Conservation (phyloP, 2,329 filamentous ascomycete species). For the Meredithiella fracta region DNA sequence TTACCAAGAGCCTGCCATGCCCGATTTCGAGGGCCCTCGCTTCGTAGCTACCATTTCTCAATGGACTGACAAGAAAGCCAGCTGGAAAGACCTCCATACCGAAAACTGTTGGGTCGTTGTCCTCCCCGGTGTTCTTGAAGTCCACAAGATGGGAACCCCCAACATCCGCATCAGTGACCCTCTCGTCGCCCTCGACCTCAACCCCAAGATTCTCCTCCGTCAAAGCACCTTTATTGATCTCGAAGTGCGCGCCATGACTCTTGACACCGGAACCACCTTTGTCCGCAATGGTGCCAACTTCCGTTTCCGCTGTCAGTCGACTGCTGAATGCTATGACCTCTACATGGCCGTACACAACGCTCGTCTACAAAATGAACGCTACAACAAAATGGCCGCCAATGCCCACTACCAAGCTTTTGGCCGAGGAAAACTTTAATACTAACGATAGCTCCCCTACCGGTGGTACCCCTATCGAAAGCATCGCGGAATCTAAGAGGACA, state of each 20-base stretch:
- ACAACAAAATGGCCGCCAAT: constrained; percentile 50
- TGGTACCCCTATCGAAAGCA: neutral
- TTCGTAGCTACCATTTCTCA: constrained; percentile 41
- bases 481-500: constrained; percentile 19
- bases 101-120: constrained; percentile 39
- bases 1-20: constrained; percentile 12
- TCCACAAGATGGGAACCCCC: constrained; percentile 27
- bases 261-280: constrained; percentile 51
- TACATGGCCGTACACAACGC: constrained; percentile 79
- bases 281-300: constrained; percentile 53
- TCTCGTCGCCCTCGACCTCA: constrained; percentile 63
- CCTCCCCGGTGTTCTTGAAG: constrained; percentile 42
- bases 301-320: constrained; percentile 70
- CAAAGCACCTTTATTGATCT: constrained; percentile 87
- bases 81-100: constrained; percentile 41
- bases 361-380: constrained; percentile 83
- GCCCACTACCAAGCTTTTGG: constrained; percentile 58
- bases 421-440: constrained; percentile 27
- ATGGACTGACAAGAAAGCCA: constrained; percentile 43
- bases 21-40: constrained; percentile 27
- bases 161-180: constrained; percentile 26
- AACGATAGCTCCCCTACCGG: constrained; percentile 20
- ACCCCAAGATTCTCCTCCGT: constrained; percentile 75
- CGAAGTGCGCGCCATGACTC: constrained; percentile 77
- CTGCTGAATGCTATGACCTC: constrained; percentile 62